These are phyloP conservation scores for Neonectria magnoliae DNA, from an alignment of 2,329 filamentous ascomycete species.

Conservation along the genomic window DNA sequence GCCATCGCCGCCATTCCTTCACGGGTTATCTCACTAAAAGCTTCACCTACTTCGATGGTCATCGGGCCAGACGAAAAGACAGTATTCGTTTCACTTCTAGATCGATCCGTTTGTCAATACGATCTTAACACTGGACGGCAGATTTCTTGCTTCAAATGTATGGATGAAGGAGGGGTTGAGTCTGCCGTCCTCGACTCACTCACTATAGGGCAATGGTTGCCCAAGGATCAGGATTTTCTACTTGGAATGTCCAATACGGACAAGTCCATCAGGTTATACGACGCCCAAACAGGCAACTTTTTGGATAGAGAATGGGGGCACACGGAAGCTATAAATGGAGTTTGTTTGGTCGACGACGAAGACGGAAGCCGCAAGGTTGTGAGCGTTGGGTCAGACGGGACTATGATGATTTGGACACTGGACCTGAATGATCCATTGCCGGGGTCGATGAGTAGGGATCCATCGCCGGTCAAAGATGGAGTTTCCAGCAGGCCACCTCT, in stretches of 20 bases:
- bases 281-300: slow-evolving; percentile 78
- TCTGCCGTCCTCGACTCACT: slow-evolving; percentile 86
- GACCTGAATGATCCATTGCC: slow-evolving; percentile 59
- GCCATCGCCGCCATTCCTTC: slow-evolving; percentile 80
- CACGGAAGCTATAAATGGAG: slow-evolving; percentile 90
- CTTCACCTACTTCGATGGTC: slow-evolving; percentile 86
- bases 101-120: slow-evolving; percentile 69
- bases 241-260: slow-evolving; percentile 93
- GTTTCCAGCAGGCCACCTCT: slow-evolving; percentile 76
- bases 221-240: slow-evolving; percentile 70
- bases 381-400: slow-evolving; percentile 81
- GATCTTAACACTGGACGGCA: slow-evolving; percentile 75
- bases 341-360: slow-evolving; percentile 73
- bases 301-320: slow-evolving; percentile 94
- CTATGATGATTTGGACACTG: slow-evolving; percentile 81
- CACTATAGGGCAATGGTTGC: slow-evolving; percentile 67
- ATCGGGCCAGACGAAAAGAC: slow-evolving; percentile 70
- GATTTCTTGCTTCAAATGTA: slow-evolving; percentile 80
- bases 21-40: slow-evolving; percentile 82
- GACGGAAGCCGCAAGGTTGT: slow-evolving; percentile 69
- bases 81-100: slow-evolving; percentile 68
- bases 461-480: slow-evolving; percentile 63
- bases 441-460: slow-evolving; percentile 58
- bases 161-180: slow-evolving; percentile 82
- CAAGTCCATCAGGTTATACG: slow-evolving; percentile 93